Conservation (phyloP, 2,329 filamentous ascomycete genomes). For the Neophaeococcomyces mojaviensis region DNA sequence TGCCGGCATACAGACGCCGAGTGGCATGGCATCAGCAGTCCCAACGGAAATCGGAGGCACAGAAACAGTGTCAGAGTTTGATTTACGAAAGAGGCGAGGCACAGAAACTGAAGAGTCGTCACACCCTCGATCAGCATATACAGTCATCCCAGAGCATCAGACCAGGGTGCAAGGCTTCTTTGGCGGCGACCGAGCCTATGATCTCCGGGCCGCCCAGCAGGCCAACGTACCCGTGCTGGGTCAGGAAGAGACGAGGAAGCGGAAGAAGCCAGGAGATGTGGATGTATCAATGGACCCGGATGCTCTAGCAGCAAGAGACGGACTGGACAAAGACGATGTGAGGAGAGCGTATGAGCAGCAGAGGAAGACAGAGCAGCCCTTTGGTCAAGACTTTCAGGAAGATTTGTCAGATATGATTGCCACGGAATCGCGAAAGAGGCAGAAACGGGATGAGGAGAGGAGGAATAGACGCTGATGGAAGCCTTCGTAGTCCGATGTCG, state of each 20-base stretch:
- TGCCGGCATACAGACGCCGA: slow-evolving; percentile 70
- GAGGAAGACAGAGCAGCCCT: slow-evolving; percentile 57
- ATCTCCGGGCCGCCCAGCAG: slow-evolving; percentile 57
- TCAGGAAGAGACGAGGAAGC: slow-evolving; percentile 69
- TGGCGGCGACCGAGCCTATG: slow-evolving; percentile 87
- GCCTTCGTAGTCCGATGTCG: slow-evolving; percentile 7
- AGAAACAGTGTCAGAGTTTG: slow-evolving; percentile 76
- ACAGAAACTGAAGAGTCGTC: slow-evolving; percentile 79
- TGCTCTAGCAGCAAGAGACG: slow-evolving; percentile 63
- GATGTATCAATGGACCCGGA: slow-evolving; percentile 89
- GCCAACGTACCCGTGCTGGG: slow-evolving; percentile 66
- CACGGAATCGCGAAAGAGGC: slow-evolving; percentile 79
- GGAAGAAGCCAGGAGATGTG: slow-evolving; percentile 93
- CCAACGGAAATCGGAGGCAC: slow-evolving; percentile 71
- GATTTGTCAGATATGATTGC: slow-evolving; percentile 95
- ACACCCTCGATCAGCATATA: slow-evolving; percentile 72
- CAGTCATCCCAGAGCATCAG: slow-evolving; percentile 81
- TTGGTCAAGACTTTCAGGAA: slow-evolving; percentile 72
- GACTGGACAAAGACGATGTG: slow-evolving; percentile 77
- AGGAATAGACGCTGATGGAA: slow-evolving; percentile 46
- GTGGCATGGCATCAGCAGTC: slow-evolving; percentile 70
- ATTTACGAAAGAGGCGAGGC: slow-evolving; percentile 80
- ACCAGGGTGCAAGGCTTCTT: slow-evolving; percentile 88
- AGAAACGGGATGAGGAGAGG: slow-evolving; percentile 79
- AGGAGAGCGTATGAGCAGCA: slow-evolving; percentile 69